Conservation (phyloP, 2,329 filamentous ascomycete species). For the Colletotrichum noveboracense region DNA sequence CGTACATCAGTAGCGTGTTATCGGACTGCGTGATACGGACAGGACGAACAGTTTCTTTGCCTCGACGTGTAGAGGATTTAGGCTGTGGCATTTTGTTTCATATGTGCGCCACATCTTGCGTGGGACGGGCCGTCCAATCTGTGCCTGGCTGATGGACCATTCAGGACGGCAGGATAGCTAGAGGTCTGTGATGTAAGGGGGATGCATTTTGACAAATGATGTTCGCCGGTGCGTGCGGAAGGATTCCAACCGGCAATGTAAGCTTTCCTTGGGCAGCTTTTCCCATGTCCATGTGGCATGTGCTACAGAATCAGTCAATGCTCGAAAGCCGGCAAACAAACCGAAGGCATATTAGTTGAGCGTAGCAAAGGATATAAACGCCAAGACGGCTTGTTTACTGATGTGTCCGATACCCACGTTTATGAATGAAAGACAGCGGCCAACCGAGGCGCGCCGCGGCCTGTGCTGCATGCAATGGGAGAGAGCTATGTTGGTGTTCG, state of each 20-base stretch:
- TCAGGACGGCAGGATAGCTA: not conserved
- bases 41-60: not conserved
- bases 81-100: not conserved
- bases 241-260: not conserved
- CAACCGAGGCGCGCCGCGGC: not conserved
- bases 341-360: not conserved
- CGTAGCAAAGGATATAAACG: not conserved
- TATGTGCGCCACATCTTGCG: not conserved
- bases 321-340: not conserved
- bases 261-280: not conserved
- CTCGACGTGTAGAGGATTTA: not conserved
- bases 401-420: not conserved
- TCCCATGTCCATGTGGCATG: not conserved
- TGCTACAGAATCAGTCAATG: not conserved
- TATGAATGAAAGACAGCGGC: not conserved
- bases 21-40: not conserved
- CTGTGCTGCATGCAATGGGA: not conserved
- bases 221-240: not conserved
- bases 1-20: not conserved
- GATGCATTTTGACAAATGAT: not conserved
- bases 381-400: not conserved
- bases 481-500: not conserved
- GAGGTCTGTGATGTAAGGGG: not conserved
- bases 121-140: not conserved
- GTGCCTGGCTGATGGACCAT: not conserved